Evolutionary conservation across 1,139 yeast genomes (phyloP), one percentile per base, ranked within the genome.

Genomic region (Scheffersomyces insectosa): DNA sequence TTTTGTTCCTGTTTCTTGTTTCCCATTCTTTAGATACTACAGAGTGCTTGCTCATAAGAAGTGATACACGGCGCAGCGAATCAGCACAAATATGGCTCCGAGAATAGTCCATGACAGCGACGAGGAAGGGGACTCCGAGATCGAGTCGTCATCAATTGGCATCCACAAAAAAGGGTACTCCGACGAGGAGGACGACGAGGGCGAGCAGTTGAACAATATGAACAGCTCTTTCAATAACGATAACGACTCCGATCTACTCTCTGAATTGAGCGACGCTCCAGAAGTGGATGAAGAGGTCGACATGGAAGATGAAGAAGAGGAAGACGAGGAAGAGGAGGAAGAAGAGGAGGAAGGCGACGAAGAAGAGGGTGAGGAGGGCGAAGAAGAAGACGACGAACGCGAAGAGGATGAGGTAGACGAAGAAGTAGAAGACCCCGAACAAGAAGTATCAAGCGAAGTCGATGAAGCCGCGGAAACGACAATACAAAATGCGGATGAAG

Each of bases 371-470:
- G 66, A 58, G 4, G 55, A 48, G 15, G 51, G 41, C 4, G 59
- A 52, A 5, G 59, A 54, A 15, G 55, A 45, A 1, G 55, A 51
- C 2, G 62, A 49, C 3, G 63, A 54, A 10, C 60, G 55, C 16
- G 60, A 52, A 7, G 64, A 54, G 25, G 62, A 51, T 11, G 58
- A 49, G 2, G 62, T 51, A n/a, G 64, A 46, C 36, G 52, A 61
- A 13, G 67, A 32, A 20, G 52, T 46, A 9, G 37, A 36, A 4
- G 51, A 44, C 42, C 34, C 16, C 12, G 37, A 32, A 8, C 28
- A 33, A 13, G 15, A 14, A 16, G 63, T 54, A 11, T 66, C 57
- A 4, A 54, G 47, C 15, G 51, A 42, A 3, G 59, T 52, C 4
- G 59, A 54, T 14, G 44, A 46, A 42, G 51, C 33, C 15, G 43